Evolutionary conservation across 2,329 filamentous ascomycete genomes (phyloP), one percentile per base, ranked within the genome.

Genomic region (Xylariaceae sp.): DNA sequence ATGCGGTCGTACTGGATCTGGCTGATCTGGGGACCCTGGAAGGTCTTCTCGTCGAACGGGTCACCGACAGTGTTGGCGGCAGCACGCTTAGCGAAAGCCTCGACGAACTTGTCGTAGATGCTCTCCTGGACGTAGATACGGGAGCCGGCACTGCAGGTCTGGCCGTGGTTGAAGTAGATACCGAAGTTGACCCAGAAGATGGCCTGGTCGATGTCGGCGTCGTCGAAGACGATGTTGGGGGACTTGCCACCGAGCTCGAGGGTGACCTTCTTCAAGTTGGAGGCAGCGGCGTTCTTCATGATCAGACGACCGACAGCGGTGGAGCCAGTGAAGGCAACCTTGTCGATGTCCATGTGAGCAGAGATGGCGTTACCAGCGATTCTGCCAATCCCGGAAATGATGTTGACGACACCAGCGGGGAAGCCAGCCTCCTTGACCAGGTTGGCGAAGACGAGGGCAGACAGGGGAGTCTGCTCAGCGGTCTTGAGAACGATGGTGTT

Each of bases 21-120:
- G 62, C 86, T 89, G 68, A 95, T 86, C 75, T 94, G 89, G 40
- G 90, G 89, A 50, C 89, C 90, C 74, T 94, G 89, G 87, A 92
- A 92, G 62, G 88, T 92, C 60, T 87, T 80, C 62, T 80, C 70
- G 65, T 80, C 76, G 79, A 94, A 92, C 61, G 89, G 89, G 77
- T 95, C 87, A 64, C 89, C 90, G 62, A 95, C 87, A 65, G 84
- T 80, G 80, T 92, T 94, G 75, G 81, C 71, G 65, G 76, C 68
- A 39, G 88, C 86, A 51, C 88, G 84, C 75, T 83, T 80, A 83
- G 88, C 91, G 82, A 95, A 95, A 50, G 82, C 80, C 65, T 80
- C 78, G 50, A 95, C 73, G 74, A 95, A 95, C 78, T 90, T 86
- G 77, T 95, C 89, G 76, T 94, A 91, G 73, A 95, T 87, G 58